Base-by-base conservation (phyloP, 2,329 filamentous ascomycete genomes). In the Neurospora sp. region DNA sequence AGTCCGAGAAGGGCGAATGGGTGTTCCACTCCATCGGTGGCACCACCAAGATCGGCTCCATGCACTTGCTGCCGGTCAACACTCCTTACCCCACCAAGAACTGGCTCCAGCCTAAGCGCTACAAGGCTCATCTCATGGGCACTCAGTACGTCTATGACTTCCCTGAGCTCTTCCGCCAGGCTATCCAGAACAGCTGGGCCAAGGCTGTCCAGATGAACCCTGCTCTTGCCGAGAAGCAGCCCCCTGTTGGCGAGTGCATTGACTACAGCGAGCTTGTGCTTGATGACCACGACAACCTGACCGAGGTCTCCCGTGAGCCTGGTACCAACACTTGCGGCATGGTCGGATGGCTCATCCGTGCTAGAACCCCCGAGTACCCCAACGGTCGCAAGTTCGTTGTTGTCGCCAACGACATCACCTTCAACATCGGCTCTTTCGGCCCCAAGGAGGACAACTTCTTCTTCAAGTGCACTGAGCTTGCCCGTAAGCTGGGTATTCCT, bases 101-200 rank as follows among this genome's bases (percentile, higher is more conserved):
- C 82, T 97, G 94, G 86, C 87, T 99, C 72, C 96, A 99, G 83
- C 96, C 96, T 73, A 98, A 98, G 89, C 90, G 96, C 76, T 98
- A 99, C 89, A 97, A 97, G 90, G 96, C 96, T 75, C 96, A 99
- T 80, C 85, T 98, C 72, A 97, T 99, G 94, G 96, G 96, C 74
- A 99, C 96, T 37, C 96, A 99, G 82, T 99, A 97, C 80, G 96
- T 98, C 69, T 99, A 99, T 80, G 96, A 99, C 82, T 99, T 99
- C 91, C 96, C 96, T 38, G 96, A 99, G 86, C 89, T 99, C 67
- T 99, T 99, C 91, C 89, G 96, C 78, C 96, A 98, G 82, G 93
- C 96, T 65, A 93, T 97, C 79, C 93, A 97, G 84, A 97, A 97
- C 86, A 92, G 88, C 82, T 99, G 96, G 96, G 83, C 84, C 78